Conservation (phyloP, 768 basidiomycete genomes). For the Guyanaporus albipodus region DNA sequence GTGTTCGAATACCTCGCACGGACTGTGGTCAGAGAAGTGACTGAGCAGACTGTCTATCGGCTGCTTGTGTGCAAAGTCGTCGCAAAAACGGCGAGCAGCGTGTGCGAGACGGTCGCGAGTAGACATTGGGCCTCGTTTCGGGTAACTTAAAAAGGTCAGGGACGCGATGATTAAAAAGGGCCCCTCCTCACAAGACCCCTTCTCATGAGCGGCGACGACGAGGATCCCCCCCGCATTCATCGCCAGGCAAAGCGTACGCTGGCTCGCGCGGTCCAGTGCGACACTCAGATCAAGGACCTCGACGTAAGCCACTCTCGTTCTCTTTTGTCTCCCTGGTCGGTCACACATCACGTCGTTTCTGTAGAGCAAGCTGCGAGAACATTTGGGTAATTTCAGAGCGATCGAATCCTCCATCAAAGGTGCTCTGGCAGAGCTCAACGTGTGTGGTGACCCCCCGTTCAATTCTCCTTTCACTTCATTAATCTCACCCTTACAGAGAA, state of each 20-base stretch:
- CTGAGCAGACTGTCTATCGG: conserved; percentile 41
- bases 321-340: too few species aligned
- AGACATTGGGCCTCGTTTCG: background rate
- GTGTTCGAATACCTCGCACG: conserved; percentile 48
- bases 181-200: conserved; percentile 3
- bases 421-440: conserved; percentile 57
- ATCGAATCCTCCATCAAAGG: conserved; percentile 69
- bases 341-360: background rate
- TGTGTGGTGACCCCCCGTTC: conserved; percentile 24
- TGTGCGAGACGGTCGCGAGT: conserved; percentile 34
- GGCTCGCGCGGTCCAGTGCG: conserved; percentile 45
- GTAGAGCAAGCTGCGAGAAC: conserved; percentile 63
- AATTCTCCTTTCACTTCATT: background rate
- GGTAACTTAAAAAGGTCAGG: too few species aligned
- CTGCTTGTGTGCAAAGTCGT: conserved; percentile 46
- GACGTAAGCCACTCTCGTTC: conserved; percentile 37
- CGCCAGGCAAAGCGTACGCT: conserved; percentile 43
- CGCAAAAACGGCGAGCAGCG: conserved; percentile 48
- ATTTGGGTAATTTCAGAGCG: conserved; percentile 70
- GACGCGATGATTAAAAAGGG: too few species aligned
- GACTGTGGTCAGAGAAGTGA: conserved; percentile 46
- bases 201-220: conserved; percentile 9
- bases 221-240: conserved; percentile 32
- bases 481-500: conserved; percentile 40
- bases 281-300: conserved; percentile 57